Conservation (phyloP, 2,329 filamentous ascomycete species). For the Aspergillus arachidicola region DNA sequence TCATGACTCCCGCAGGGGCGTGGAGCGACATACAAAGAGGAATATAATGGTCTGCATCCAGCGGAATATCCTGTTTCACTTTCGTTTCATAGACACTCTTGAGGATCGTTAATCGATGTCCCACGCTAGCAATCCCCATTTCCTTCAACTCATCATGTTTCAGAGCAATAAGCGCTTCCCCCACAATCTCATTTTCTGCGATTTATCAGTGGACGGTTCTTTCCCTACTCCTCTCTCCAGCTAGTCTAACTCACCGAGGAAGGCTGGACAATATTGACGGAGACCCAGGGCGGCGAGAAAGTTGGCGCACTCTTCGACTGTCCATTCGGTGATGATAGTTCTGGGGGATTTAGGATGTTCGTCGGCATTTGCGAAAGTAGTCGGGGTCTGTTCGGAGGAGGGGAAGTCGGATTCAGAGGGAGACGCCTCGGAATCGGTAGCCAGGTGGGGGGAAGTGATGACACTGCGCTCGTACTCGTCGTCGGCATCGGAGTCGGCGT, state of each 20-base stretch:
- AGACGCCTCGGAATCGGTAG: slow-evolving; percentile 59
- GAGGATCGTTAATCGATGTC: slow-evolving; percentile 89
- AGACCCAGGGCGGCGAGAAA: slow-evolving; percentile 81
- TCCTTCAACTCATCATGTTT: slow-evolving; percentile 93
- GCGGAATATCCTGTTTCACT: slow-evolving; percentile 84
- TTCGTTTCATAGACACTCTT: slow-evolving; percentile 98
- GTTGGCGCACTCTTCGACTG: slow-evolving; percentile 84
- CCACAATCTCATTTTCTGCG: slow-evolving; percentile 91
- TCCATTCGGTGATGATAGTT: slow-evolving; percentile 63
- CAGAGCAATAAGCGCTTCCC: slow-evolving; percentile 84
- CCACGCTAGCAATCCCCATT: slow-evolving; percentile 90
- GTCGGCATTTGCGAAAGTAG: slow-evolving; percentile 56
- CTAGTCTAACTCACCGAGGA: slow-evolving; percentile 69
- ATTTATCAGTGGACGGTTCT: slow-evolving; percentile 8
- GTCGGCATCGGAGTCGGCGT: slow-evolving; percentile 66
- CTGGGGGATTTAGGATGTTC: slow-evolving; percentile 58
- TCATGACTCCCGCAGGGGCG: background rate
- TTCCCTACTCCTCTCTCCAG: background rate
- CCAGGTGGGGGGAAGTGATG: slow-evolving; percentile 59
- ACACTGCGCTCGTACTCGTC: slow-evolving; percentile 66
- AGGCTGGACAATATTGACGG: slow-evolving; percentile 78
- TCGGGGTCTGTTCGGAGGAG: slow-evolving; percentile 65
- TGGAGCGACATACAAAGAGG: slow-evolving; percentile 72
- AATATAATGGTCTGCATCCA: slow-evolving; percentile 92
- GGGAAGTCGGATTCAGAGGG: slow-evolving; percentile 61